Evolutionary conservation across 2,329 filamentous ascomycete species (phyloP), one percentile per base, ranked within the genome.

Genomic region (Botrytis aclada): DNA sequence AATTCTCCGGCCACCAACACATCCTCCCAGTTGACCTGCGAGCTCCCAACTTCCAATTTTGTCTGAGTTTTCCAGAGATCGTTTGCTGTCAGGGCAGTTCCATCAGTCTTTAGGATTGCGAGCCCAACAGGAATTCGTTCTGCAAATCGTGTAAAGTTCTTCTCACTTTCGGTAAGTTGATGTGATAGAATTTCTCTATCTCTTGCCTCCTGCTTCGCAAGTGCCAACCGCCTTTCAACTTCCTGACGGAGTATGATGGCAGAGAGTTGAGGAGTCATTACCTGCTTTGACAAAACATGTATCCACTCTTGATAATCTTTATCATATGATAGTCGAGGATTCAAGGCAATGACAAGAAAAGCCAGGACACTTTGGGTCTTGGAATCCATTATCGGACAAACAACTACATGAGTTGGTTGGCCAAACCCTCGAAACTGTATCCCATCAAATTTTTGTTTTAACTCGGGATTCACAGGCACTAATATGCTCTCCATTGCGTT

Each of bases 341-440:
- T 96, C 14, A 93, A 85, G n/a, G 71, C 76, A 32, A 73, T 63
- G 14, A 76, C 75, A 34, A 75, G 65, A 67, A 76, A 77, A 22
- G 72, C 74, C 1, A 94, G 86, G 0, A 92, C 89, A 16, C 86
- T 85, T 71, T 54, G 34, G 8, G 87, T 87, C 71, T 94, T 92
- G 0, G 92, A 94, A 0, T 92, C 91, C 75, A 93, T 89, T n/a
- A 96, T 90, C 0, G 93, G 93, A 77, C 93, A 93, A 4, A 95
- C 86, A 4, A 95, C 90, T 18, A 94, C 88, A 1, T 90, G 89
- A 25, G 85, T 86, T 7, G 89, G 85, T 74, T 94, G 90, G 1
- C 89, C 89, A 76, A 92, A 93, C 0, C 93, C 92, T 77, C 82
- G 29, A 95, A 84, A 0, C 89, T 91, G 56, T 90, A 85, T 73